Percentiles rank a stretch among this genome's conserved stretches.
phyloP scores from a whole-genome alignment of 179 eudicot species.

The Sideroxylon spinosum region DNA sequence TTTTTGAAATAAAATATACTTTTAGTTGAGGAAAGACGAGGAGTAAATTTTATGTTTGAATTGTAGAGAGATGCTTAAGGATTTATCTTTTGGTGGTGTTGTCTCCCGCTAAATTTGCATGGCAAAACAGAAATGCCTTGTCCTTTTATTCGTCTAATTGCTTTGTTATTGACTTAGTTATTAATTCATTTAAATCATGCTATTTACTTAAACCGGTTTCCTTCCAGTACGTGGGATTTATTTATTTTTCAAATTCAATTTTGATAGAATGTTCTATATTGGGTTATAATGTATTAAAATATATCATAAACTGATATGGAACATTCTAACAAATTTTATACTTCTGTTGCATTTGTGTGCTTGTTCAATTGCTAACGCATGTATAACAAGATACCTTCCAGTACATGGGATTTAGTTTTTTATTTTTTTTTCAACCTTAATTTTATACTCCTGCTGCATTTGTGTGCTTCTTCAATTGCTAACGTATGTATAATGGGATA shows the following conservation, averaged over 20 bases:
- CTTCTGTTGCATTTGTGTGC: slow-evolving; percentile 3
- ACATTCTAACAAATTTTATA: too few species aligned
- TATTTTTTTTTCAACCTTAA: neutral
- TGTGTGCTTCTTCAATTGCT: slow-evolving; percentile 14
- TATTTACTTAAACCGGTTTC: neutral
- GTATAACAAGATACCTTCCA: neutral
- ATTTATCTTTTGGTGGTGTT: neutral
- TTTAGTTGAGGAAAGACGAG: too few species aligned
- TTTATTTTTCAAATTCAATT: neutral
- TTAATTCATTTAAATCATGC: neutral
- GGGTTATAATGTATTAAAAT: too few species aligned
- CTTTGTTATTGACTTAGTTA: neutral
- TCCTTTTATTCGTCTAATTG: neutral
- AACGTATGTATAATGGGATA: neutral
- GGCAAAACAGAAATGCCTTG: neutral
- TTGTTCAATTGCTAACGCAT: slow-evolving; percentile 10
- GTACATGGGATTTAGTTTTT: neutral
- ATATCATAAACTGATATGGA: too few species aligned
- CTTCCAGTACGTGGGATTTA: neutral
- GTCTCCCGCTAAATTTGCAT: neutral
- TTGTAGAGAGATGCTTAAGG: too few species aligned
- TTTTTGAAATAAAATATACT: too few species aligned
- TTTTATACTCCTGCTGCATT: neutral
- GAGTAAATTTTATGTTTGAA: too few species aligned
- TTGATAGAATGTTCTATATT: too few species aligned